Base-by-base conservation (phyloP, 2,329 filamentous ascomycete genomes). In the Aspergillus quadricinctus region DNA sequence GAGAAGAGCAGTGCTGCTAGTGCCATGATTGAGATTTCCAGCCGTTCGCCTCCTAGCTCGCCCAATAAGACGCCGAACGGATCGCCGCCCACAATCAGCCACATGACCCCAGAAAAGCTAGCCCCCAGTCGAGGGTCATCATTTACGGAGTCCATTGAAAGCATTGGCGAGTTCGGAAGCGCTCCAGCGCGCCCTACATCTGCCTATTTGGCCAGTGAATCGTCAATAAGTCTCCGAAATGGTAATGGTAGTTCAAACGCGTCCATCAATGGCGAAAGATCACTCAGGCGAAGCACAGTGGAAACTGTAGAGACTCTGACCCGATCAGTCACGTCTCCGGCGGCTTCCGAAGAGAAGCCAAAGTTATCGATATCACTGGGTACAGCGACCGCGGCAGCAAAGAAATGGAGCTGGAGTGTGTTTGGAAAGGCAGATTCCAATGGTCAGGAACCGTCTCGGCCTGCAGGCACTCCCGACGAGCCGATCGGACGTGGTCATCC, bases 401-500 rank as follows among this genome's bases (percentile, higher is more conserved):
- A 83, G 66, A 86, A 83, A 72, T 86, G 84, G 84, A 76, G 80
- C 41, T 77, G 74, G 75, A 78, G 75, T 56, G 77, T 84, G 21
- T 74, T 82, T 49, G 73, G 71, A 37, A 77, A 73, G 62, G 66
- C 63, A 29, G 72, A 78, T n/a, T 59, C 66, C 37, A 75, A 68
- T 35, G 73, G 76, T 11, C 73, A 71, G 14, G 78, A 80, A 27
- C 71, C 69, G 4, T 69, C 71, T 49, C 63, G 68, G 37, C 62
- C 69, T 57, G 69, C 74, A 7, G 72, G 70, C 48, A 84, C 58
- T 71, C 84, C 74, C 62, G 82, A 75, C 61, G 83, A 90, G 64
- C 91, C 91, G 1, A 91, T 95, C 78, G 92, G 92, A 1, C 83
- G 91, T 41, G 91, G 91, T 0, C 87, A 88, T 64, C 91, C 91